Evolutionary conservation across 2,329 filamentous ascomycete genomes (phyloP), one percentile per base, ranked within the genome.

Genomic region (Sporothrix euskadiensis): DNA sequence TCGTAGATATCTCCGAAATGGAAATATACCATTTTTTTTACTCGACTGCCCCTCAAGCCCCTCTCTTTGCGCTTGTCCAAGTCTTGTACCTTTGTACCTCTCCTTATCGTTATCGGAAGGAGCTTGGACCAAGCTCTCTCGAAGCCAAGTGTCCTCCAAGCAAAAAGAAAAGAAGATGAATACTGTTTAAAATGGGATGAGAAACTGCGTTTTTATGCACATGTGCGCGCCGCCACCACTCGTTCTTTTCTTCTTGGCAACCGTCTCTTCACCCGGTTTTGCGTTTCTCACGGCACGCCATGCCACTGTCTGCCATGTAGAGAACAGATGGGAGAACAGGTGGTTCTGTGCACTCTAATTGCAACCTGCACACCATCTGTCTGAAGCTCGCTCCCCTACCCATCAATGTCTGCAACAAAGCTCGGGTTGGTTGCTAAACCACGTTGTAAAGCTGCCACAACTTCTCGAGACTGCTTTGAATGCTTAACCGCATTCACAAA

Each of bases 31-130:
- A n/a, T 7, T 22, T 65, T 66, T 47, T 65, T 44, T 22, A 39
- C 39, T 26, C 61, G 6, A 39, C 12, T 59, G 56, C 56, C 56
- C 56, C 61, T 65, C 61, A 8, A 26, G 61, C 39, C 61, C 61
- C 39, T 47, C 61, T 30, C 30, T 59, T 35, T 26, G 39, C 10
- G 22, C 56, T 12, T 3, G 35, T 35, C 35, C 35, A 35, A 35
- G 35, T 35, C 35, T 57, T 16, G 54, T 61, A 49, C 49, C 22
- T 35, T 19, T 22, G 19, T 35, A 49, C 22, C 7, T 26, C 12
- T 61, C 8, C 73, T 75, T 75, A 75, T 75, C 73, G 66, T 75
- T 73, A 75, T 75, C 73, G 73, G 44, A 14, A 16, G 65, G 73
- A 75, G 75, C 75, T 75, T 75, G 71, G 71, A 74, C 73, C 73